Conservation (phyloP, 2,329 filamentous ascomycete species). For the Truncatella angustata region DNA sequence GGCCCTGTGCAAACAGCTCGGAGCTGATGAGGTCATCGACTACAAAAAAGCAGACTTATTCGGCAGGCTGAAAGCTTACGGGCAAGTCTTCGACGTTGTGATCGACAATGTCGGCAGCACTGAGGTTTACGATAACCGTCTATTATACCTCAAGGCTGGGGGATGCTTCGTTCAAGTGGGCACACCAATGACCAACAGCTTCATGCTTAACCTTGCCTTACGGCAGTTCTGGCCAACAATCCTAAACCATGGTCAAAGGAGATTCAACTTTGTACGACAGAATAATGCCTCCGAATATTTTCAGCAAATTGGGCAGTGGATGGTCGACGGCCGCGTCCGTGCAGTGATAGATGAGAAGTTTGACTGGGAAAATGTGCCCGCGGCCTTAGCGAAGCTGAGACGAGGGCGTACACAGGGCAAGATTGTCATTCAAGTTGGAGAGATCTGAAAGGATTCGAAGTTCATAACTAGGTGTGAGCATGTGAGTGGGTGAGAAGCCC, state of each 20-base stretch:
- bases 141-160: neutral
- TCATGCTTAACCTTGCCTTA: neutral
- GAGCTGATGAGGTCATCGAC: slow-evolving; percentile 63
- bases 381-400: slow-evolving; percentile 32
- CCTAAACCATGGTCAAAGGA: neutral
- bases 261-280: neutral
- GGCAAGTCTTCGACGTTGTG: slow-evolving; percentile 48
- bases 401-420: neutral
- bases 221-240: neutral
- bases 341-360: slow-evolving; percentile 51
- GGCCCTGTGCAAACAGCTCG: slow-evolving; percentile 54
- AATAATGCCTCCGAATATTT: neutral
- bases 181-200: neutral
- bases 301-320: slow-evolving; percentile 46
- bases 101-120: slow-evolving; percentile 55
- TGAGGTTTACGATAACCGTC: neutral
- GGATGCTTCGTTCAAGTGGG: slow-evolving; percentile 1
- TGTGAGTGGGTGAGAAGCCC: no score
- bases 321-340: slow-evolving; percentile 54
- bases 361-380: slow-evolving; percentile 49
- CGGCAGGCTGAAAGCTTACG: slow-evolving; percentile 42
- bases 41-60: slow-evolving; percentile 52
- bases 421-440: neutral
- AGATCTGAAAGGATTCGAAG: no score
- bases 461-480: no score